A percentile compares a stretch with the other conserved stretches of the same genome.
Evolutionary conservation across 2,329 filamentous ascomycete species (phyloP).

Genomic region (Talaromyces sp.): DNA sequence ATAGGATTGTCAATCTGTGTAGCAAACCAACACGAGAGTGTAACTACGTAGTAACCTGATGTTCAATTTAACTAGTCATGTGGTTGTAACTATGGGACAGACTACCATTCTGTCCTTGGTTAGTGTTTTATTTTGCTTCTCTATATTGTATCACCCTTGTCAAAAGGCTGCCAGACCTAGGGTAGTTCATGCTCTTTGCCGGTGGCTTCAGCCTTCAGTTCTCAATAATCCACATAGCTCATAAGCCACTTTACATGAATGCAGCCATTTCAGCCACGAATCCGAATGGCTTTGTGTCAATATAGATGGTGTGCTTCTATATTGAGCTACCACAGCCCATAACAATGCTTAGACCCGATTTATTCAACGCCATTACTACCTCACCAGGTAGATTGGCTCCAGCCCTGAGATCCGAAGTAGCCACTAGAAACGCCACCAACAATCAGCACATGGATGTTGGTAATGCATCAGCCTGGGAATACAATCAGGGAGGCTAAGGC

Average conservation of each 20-base stretch:
- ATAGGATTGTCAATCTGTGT: too few relatives aligned
- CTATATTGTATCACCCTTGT: background rate
- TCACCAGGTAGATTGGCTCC: background rate
- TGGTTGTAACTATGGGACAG: background rate
- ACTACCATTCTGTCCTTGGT: background rate
- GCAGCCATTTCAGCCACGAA: background rate
- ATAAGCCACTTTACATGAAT: background rate
- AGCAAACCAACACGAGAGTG: background rate
- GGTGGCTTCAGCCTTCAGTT: background rate
- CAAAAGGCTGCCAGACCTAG: background rate
- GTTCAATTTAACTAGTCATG: background rate
- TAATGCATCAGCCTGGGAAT: background rate
- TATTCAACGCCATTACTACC: background rate
- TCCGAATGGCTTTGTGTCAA: background rate
- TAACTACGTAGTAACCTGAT: background rate
- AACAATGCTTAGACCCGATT: background rate
- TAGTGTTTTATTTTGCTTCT: background rate
- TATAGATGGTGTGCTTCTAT: background rate
- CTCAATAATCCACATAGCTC: background rate
- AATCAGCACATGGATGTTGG: background rate
- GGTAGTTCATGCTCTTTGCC: background rate
- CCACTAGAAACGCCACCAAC: background rate
- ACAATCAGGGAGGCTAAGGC: background rate
- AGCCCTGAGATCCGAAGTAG: background rate
- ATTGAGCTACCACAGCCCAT: background rate